These are phyloP conservation scores for Cucumis hystrix DNA, from an alignment of 306 rosid species.

Conservation along the genomic window DNA sequence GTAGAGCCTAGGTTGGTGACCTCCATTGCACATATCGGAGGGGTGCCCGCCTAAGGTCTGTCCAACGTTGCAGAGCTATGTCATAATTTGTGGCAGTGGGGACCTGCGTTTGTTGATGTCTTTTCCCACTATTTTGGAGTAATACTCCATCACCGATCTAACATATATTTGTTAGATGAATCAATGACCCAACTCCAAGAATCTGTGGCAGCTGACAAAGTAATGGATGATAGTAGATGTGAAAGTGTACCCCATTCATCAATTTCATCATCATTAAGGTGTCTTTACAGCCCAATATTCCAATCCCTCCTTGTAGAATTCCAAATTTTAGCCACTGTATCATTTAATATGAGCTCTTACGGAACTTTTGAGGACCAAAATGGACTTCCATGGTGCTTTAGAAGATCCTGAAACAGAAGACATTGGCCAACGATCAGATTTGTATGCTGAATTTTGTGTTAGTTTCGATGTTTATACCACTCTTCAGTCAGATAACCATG, in stretches of 20 bases:
- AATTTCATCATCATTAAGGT: not conserved
- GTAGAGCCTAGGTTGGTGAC: too few species aligned
- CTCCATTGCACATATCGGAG: too few species aligned
- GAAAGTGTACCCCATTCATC: not conserved
- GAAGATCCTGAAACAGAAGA: not conserved
- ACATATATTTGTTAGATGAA: not conserved
- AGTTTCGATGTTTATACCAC: not conserved
- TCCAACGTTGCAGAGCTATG: too few species aligned
- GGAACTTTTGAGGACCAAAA: not conserved
- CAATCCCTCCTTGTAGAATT: not conserved
- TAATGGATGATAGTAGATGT: not conserved
- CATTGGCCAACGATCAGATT: not conserved
- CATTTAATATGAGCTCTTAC: not conserved
- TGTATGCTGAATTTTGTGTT: not conserved
- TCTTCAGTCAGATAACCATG: not conserved
- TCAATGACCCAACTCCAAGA: not conserved
- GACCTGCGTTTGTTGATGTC: not conserved
- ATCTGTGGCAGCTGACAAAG: not conserved
- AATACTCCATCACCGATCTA: not conserved
- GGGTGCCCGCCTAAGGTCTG: too few species aligned
- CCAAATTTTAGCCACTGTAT: not conserved
- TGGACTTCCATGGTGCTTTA: not conserved
- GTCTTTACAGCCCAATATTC: not conserved
- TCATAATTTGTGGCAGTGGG: too few species aligned
- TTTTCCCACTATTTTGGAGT: not conserved